Evolutionary conservation across 164 flowering plant genomes (phyloP), one percentile per base, ranked within the genome.

Genomic region (Annona squamosa): DNA sequence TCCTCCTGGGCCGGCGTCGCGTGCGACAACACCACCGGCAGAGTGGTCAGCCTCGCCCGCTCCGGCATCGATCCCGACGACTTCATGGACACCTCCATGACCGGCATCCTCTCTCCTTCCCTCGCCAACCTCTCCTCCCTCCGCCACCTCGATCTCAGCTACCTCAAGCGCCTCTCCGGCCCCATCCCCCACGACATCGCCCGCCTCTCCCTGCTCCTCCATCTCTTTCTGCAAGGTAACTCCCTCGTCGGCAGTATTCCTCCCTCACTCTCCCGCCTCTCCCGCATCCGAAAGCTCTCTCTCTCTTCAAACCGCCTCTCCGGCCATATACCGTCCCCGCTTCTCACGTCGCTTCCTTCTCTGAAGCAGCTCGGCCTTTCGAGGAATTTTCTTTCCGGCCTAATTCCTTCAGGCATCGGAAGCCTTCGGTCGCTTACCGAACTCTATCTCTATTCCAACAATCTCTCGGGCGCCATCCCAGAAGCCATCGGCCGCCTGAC

Each of bases 81-180:
- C 56, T 79, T 79, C 77, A 74, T 79, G 46, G 90, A 86, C 71
- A 85, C 92, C 0, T 83, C 64, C n/a, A 85, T 89, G 88, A 56
- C 76, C 2, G 94, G 97, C 6, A 85, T 84, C 2, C 48, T 91
- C 0, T 91, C 97, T 0, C 88, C 97, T 6, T 79, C 72, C 26
- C 84, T 89, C 0, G 87, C 81, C 4, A 81, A 87, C 63, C 79
- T 91, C 48, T 59, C 88, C 1, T 82, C 61, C 61, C 88, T 90
- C 42, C 75, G 63, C 3, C 46, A 79, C 16, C 86, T 90, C 3
- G 91, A 88, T 67, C 87, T 90, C 59, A 83, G 91, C 56, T 78
- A 80, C 71, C 90, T 91, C 64, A 88, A 84, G 72, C 46, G 78
- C 46, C 48, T 91, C 71, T 45, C 37, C 4, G 94, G 97, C 45